A percentile compares a stretch with the other conserved stretches of the same genome.
phyloP scores from a whole-genome alignment of 192 early-diverging fungal genomes.

The Podila verticillata region DNA sequence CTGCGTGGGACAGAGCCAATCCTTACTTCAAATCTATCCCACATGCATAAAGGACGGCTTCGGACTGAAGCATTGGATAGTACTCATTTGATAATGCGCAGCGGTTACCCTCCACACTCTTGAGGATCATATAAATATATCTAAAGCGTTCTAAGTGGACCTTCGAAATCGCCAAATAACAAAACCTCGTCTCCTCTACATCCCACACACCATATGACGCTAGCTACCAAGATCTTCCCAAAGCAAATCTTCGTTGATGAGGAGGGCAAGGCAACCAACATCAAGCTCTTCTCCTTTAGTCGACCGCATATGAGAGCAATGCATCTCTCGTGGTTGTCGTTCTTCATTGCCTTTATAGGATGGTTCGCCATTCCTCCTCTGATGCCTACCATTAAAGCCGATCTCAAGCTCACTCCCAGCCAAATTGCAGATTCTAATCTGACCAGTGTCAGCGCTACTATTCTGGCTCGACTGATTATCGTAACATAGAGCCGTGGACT shows the following conservation, averaged over 20 bases:
- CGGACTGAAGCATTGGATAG: neutral
- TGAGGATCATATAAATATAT: slow-evolving; percentile 7
- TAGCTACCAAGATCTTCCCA: slow-evolving; percentile 24
- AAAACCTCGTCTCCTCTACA: no score
- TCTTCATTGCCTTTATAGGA: slow-evolving; percentile 52
- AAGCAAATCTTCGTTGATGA: slow-evolving; percentile 38
- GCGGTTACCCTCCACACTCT: neutral
- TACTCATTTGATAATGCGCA: neutral
- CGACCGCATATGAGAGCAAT: slow-evolving; percentile 52
- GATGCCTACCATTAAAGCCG: slow-evolving; percentile 60
- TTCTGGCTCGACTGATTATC: slow-evolving; percentile 63
- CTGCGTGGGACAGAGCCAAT: neutral
- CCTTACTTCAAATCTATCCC: no score
- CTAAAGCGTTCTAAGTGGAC: neutral
- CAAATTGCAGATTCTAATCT: slow-evolving; percentile 60
- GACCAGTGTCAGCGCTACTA: slow-evolving; percentile 63
- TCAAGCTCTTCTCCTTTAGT: slow-evolving; percentile 39
- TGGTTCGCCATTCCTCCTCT: slow-evolving; percentile 75
- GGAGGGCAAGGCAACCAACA: slow-evolving; percentile 44
- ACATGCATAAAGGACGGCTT: neutral
- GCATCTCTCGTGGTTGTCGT: slow-evolving; percentile 53
- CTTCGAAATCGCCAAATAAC: neutral
- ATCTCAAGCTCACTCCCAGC: slow-evolving; percentile 57
- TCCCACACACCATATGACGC: slow-evolving; percentile 10
- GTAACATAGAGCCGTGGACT: neutral